Evolutionary conservation across 2,329 filamentous ascomycete genomes (phyloP).

Genomic region (Colletotrichum karsti): DNA sequence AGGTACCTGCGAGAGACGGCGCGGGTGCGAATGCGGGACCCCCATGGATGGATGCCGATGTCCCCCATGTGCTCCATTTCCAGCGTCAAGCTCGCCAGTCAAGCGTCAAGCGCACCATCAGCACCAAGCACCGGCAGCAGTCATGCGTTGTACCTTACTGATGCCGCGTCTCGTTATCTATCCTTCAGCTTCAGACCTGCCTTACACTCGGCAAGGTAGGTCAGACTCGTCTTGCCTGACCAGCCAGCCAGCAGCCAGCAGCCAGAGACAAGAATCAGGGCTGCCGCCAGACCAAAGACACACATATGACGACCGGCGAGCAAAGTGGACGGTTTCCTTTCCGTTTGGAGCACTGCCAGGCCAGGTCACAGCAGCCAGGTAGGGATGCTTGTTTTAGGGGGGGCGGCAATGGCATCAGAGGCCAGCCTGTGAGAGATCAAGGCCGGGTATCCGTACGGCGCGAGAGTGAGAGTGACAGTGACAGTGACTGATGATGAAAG

Average conservation of each 20-base stretch:
- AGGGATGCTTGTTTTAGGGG: slow-evolving; percentile 21
- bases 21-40: slow-evolving; percentile 22
- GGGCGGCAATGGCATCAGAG: not conserved
- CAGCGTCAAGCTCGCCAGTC: slow-evolving; percentile 7
- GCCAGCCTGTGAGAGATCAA: slow-evolving; percentile 7
- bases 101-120: not conserved
- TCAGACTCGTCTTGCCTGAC: not conserved
- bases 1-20: slow-evolving; percentile 11
- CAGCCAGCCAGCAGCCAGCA: not conserved
- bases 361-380: slow-evolving; percentile 7
- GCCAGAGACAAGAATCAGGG: not conserved
- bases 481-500: not conserved
- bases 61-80: slow-evolving; percentile 14
- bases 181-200: too few species aligned
- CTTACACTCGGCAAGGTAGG: too few species aligned
- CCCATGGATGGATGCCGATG: slow-evolving; percentile 20
- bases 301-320: not conserved
- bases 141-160: not conserved
- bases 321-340: not conserved
- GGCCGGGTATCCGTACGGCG: not conserved
- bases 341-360: slow-evolving; percentile 16
- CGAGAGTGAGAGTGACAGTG: not conserved
- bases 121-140: not conserved
- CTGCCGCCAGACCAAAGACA: not conserved
- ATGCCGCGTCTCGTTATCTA: not conserved